Percentiles rank a stretch among this genome's conserved stretches.
Evolutionary conservation across 768 basidiomycete genomes (phyloP).

Genomic region (Termitomyces sp.): DNA sequence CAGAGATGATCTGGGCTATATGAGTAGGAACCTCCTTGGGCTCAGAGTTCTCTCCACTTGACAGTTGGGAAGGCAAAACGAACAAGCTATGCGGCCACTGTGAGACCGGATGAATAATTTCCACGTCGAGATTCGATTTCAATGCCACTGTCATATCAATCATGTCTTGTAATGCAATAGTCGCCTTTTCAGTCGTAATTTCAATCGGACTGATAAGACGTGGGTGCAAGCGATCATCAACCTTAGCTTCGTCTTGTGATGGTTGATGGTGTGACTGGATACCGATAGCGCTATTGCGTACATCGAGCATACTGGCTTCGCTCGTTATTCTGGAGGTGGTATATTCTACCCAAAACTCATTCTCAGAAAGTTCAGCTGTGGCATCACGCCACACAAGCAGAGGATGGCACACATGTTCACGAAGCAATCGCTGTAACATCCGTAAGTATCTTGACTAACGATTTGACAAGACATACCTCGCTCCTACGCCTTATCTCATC

Average conservation of each 20-base stretch:
- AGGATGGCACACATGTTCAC: slow-evolving; percentile 70
- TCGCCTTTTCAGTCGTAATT: slow-evolving; percentile 30
- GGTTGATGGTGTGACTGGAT: slow-evolving; percentile 27
- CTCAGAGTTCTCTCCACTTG: slow-evolving; percentile 10
- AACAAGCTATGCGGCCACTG: slow-evolving; percentile 51
- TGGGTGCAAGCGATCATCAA: slow-evolving; percentile 15
- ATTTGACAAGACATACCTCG: slow-evolving; percentile 42
- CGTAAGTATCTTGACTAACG: slow-evolving; percentile 1
- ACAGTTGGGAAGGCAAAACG: slow-evolving; percentile 21
- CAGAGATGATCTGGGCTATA: slow-evolving; percentile 61
- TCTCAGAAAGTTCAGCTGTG: slow-evolving; percentile 53
- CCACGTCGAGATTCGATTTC: slow-evolving; percentile 64
- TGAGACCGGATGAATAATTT: slow-evolving; percentile 45
- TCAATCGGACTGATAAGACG: slow-evolving; percentile 30
- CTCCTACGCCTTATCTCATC: slow-evolving; percentile 65
- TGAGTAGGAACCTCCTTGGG: slow-evolving; percentile 32
- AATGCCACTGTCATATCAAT: slow-evolving; percentile 65
- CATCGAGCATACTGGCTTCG: slow-evolving; percentile 66
- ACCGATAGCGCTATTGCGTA: slow-evolving; percentile 50
- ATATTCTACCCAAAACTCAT: slow-evolving; percentile 64
- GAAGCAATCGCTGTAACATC: slow-evolving; percentile 52
- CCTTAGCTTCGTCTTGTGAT: neutral
- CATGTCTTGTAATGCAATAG: slow-evolving; percentile 72
- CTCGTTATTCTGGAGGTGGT: slow-evolving; percentile 56
- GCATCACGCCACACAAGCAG: slow-evolving; percentile 64